These are phyloP conservation scores for Phytopythium helicoides DNA, from an alignment of 352 stramenopile genomes.

Conservation along the genomic window DNA sequence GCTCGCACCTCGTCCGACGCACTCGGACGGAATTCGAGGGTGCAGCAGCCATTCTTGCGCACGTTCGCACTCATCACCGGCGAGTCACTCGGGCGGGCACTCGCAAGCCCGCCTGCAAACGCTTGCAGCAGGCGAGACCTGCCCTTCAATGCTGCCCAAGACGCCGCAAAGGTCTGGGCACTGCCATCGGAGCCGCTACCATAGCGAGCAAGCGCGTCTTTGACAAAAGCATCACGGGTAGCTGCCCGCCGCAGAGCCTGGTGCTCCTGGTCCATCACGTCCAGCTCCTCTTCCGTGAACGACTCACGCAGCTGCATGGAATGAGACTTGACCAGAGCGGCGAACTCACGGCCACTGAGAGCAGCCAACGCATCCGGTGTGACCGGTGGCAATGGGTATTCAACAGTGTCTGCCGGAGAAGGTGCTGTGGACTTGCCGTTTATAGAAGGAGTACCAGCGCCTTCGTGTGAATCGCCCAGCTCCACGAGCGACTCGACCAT, in stretches of 20 bases:
- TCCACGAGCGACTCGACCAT: conserved; percentile 43
- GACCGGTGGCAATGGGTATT: conserved; percentile 31
- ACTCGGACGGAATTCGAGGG: conserved; percentile 19
- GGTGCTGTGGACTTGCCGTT: not conserved
- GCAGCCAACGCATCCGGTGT: conserved; percentile 48
- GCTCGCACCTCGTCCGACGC: conserved; percentile 21
- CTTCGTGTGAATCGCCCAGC: conserved; percentile 12
- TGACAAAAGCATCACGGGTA: conserved; percentile 16
- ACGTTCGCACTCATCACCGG: conserved; percentile 4
- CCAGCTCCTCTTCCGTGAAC: conserved; percentile 25
- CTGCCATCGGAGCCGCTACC: conserved; percentile 1
- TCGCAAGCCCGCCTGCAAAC: conserved; percentile 60
- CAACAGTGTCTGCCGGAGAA: not conserved
- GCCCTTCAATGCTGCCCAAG: conserved; percentile 30
- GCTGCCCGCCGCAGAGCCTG: conserved; percentile 21
- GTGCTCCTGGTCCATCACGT: conserved; percentile 30
- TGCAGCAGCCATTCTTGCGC: conserved; percentile 8
- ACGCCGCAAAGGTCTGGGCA: conserved; percentile 33
- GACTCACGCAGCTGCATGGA: conserved; percentile 21
- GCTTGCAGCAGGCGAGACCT: conserved; percentile 50
- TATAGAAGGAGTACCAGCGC: not conserved
- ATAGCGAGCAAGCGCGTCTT: conserved; percentile 10
- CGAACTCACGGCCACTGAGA: conserved; percentile 48
- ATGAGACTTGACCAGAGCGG: conserved; percentile 33
- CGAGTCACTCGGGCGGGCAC: conserved; percentile 21